Evolutionary conservation across 768 basidiomycete genomes (phyloP).

Genomic region (Suillus discolor): DNA sequence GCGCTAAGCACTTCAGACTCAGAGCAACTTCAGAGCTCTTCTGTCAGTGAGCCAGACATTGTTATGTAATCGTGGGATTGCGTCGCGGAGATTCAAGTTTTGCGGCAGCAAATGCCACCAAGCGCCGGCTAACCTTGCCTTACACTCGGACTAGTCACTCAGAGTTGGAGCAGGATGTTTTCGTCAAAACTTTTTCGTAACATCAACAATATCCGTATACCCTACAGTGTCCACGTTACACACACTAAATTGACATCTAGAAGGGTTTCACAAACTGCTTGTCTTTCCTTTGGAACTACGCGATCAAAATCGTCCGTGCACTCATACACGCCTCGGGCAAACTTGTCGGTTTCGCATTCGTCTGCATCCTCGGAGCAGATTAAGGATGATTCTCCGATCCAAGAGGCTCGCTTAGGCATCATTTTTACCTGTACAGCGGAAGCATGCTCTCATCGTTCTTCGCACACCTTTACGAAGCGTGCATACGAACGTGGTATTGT

Average conservation of each 20-base stretch:
- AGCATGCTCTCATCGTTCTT: slow-evolving; percentile 75
- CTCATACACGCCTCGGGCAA: neutral
- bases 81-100: neutral
- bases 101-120: neutral
- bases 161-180: neutral
- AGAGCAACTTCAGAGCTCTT: neutral
- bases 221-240: neutral
- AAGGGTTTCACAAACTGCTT: neutral
- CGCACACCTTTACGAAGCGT: slow-evolving; percentile 84
- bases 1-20: too few species aligned
- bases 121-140: too few species aligned
- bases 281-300: slow-evolving; percentile 31
- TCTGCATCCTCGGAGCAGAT: slow-evolving; percentile 13
- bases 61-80: neutral
- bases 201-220: neutral
- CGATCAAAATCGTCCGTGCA: slow-evolving; percentile 22
- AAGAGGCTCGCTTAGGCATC: slow-evolving; percentile 67
- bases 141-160: neutral
- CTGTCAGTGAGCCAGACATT: neutral
- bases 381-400: slow-evolving; percentile 36
- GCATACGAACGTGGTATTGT: slow-evolving; percentile 91
- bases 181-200: neutral
- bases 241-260: neutral
- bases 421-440: slow-evolving; percentile 87
- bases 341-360: slow-evolving; percentile 4